Evolutionary conservation across 108 stramenopile genomes (phyloP).

Genomic region (Discostella pseudostelligera): DNA sequence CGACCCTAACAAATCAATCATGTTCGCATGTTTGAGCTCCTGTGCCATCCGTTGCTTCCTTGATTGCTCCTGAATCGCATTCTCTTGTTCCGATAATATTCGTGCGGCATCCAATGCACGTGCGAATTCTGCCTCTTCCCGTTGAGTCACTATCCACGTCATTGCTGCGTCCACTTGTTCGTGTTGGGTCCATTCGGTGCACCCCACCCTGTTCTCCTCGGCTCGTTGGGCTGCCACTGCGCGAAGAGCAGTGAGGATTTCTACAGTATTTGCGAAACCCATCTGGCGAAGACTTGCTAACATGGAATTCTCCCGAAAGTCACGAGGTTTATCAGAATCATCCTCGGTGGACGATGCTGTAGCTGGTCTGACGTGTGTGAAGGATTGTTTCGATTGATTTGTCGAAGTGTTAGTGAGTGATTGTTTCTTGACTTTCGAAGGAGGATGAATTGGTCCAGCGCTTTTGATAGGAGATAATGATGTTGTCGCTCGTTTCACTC

Average conservation of each 20-base stretch:
- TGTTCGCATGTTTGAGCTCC: conserved; percentile 17
- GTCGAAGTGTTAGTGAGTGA: conserved; percentile 4
- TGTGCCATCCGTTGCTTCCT: conserved; percentile 25
- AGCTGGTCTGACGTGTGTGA: neutral
- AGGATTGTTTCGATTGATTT: conserved; percentile 4
- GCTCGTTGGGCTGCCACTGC: conserved; percentile 29
- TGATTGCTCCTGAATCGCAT: conserved; percentile 24
- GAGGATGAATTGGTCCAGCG: neutral
- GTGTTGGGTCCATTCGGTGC: conserved; percentile 22
- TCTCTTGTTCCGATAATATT: conserved; percentile 45
- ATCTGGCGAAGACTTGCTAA: conserved; percentile 31
- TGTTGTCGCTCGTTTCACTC: conserved; percentile 7
- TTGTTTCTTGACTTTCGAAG: conserved; percentile 34
- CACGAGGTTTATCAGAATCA: conserved; percentile 29
- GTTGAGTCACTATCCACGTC: conserved; percentile 64
- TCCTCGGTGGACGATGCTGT: conserved; percentile 5
- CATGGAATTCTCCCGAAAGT: conserved; percentile 33
- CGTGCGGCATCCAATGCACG: conserved; percentile 56
- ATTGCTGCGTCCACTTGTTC: conserved; percentile 56
- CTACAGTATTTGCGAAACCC: conserved; percentile 46
- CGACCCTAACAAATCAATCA: conserved; percentile 38
- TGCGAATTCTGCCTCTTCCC: conserved; percentile 64
- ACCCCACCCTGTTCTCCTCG: conserved; percentile 6
- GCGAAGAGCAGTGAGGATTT: conserved; percentile 48
- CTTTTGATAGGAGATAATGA: neutral